Base-by-base conservation (phyloP, 805 yeast genomes). In the Yarrowia deformans region DNA sequence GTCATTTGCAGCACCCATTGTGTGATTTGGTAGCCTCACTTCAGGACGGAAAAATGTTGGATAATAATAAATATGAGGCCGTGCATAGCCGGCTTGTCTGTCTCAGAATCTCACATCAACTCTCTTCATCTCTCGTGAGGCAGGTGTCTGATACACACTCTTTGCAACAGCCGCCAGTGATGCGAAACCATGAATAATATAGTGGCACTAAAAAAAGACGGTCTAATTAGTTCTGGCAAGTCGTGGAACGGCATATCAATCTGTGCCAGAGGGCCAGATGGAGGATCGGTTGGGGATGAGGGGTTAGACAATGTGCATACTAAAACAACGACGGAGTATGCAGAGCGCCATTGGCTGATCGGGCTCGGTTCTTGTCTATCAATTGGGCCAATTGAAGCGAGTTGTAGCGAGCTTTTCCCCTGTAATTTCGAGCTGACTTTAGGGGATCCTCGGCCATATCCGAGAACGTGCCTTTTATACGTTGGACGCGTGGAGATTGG, bases 51-150 rank as follows among this genome's bases (percentile, higher is more conserved):
- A 23, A 14, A 48, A 19, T 23, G 32, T 23, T 8, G n/a, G 29
- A 23, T 23, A 13, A 48, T 14, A 48, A 48, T 23, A 14, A 5
- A 48, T 29, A 3, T 10, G n/a, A 48, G 6, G 14, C 14, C 14
- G 23, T 50, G 56, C 56, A 50, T 50, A 50, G 29, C 56, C 56
- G 56, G 40, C 14, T 34, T 18, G 23, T 12, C 39, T 50, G 56
- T 50, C 55, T 50, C 14, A 32, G 32, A 50, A 10, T 40, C 9
- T 14, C 37, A 34, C 37, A 34, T 23, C 29, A 23, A 23, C 3
- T 23, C 29, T 23, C 4, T 23, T 23, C 29, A 23, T 23, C 29
- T 23, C 29, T 23, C 29, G 29, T 23, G 29, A 23, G 29, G 29
- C 29, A 23, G 29, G 29, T 23, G 29, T 23, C 29, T 23, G 29